A percentile compares a stretch with the other conserved stretches of the same genome.
Evolutionary conservation across 2,329 filamentous ascomycete species (phyloP).

Genomic region (Sporothrix pallida): DNA sequence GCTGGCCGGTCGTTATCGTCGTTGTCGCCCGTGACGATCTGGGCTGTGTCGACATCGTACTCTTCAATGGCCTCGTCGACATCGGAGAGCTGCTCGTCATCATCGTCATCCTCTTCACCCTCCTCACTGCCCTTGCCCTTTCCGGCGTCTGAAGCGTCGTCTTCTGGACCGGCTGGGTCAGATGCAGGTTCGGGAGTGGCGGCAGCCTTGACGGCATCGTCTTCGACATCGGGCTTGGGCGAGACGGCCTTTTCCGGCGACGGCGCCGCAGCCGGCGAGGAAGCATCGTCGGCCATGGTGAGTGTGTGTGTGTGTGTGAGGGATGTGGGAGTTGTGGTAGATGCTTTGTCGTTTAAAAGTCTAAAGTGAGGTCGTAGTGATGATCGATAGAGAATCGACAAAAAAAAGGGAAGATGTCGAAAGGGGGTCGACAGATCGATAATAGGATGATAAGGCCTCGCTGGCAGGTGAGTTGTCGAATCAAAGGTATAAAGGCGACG

Average conservation of each 20-base stretch:
- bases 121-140: slow-evolving; percentile 45
- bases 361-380: background rate
- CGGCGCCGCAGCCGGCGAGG: slow-evolving; percentile 10
- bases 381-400: background rate
- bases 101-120: slow-evolving; percentile 44
- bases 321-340: background rate
- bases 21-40: slow-evolving; percentile 64
- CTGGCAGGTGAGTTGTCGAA: background rate
- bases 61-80: slow-evolving; percentile 73
- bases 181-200: slow-evolving; percentile 21
- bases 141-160: slow-evolving; percentile 43
- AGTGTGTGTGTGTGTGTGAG: too few relatives aligned
- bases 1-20: slow-evolving; percentile 57
- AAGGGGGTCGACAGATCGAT: background rate
- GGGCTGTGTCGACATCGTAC: slow-evolving; percentile 68
- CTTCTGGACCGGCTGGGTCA: slow-evolving; percentile 35
- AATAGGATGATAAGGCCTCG: too few relatives aligned
- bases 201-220: slow-evolving; percentile 10
- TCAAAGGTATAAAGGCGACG: background rate
- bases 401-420: background rate
- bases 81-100: slow-evolving; percentile 68
- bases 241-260: slow-evolving; percentile 16
- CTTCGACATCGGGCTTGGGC: slow-evolving; percentile 36
- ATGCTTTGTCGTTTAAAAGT: background rate
- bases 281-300: slow-evolving; percentile 28